A percentile compares a stretch with the other conserved stretches of the same genome.
These are phyloP conservation scores for Fistulinella prunicolor DNA, from an alignment of 768 basidiomycete genomes.

Conservation along the genomic window DNA sequence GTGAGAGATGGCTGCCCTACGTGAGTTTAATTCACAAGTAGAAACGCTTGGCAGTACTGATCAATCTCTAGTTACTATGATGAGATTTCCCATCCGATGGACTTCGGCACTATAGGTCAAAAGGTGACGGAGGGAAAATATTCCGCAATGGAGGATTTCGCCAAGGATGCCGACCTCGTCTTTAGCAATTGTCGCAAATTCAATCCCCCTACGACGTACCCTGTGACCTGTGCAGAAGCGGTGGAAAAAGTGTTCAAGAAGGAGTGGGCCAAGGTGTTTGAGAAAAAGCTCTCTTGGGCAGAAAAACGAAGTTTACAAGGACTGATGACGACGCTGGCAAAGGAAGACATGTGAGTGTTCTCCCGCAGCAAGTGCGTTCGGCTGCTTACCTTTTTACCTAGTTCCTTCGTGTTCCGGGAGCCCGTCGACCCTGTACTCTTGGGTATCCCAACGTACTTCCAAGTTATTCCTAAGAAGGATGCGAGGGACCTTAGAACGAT, in stretches of 20 bases:
- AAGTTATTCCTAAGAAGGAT: conserved; percentile 79
- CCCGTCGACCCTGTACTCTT: conserved; percentile 86
- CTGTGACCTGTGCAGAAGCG: conserved; percentile 64
- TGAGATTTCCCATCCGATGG: conserved; percentile 92
- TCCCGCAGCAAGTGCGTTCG: not conserved
- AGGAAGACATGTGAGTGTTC: conserved; percentile 62
- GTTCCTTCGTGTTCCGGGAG: conserved; percentile 75
- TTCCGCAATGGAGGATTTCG: conserved; percentile 76
- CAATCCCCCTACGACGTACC: conserved; percentile 81
- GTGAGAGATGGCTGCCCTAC: conserved; percentile 83
- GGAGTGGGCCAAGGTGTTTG: conserved; percentile 80
- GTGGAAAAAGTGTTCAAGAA: conserved; percentile 76
- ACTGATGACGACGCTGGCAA: conserved; percentile 63
- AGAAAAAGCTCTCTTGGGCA: conserved; percentile 67
- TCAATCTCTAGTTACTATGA: conserved; percentile 69
- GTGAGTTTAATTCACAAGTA: conserved; percentile 44
- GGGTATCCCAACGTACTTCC: conserved; percentile 84
- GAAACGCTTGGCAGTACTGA: not conserved
- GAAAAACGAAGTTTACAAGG: conserved; percentile 80
- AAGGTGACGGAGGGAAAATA: conserved; percentile 72
- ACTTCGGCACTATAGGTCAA: conserved; percentile 75
- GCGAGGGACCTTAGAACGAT: conserved; percentile 87
- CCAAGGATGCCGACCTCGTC: conserved; percentile 75
- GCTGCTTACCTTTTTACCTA: conserved; percentile 25
- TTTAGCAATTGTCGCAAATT: conserved; percentile 90